phyloP scores from a whole-genome alignment of 1,284 basidiomycete genomes.

The Irpex sp. region DNA sequence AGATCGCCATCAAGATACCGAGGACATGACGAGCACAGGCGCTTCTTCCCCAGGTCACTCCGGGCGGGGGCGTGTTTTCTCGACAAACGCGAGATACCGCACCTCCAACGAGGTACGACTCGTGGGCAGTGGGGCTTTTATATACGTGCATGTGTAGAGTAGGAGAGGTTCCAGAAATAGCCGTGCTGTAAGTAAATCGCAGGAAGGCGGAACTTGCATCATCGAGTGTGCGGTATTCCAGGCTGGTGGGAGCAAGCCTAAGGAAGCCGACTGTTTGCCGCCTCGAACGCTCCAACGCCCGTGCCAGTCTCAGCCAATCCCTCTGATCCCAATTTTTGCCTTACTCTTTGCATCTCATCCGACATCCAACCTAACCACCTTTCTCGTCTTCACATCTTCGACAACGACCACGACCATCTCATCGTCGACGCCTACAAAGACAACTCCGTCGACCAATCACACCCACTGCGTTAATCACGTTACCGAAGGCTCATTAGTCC shows the following conservation, averaged over 20 bases:
- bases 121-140: too few relatives aligned
- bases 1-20: background rate
- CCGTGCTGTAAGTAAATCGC: background rate
- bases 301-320: background rate
- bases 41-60: background rate
- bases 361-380: background rate
- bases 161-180: background rate
- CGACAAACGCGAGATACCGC: too few relatives aligned
- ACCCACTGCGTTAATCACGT: conserved; percentile 2
- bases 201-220: too few relatives aligned
- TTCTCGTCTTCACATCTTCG: background rate
- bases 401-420: background rate
- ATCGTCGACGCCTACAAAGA: background rate
- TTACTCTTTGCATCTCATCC: background rate
- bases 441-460: background rate
- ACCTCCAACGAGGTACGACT: too few relatives aligned
- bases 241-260: background rate
- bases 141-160: background rate
- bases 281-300: background rate
- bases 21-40: background rate
- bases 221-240: background rate
- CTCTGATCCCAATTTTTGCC: background rate
- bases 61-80: too few relatives aligned
- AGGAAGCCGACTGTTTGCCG: background rate
- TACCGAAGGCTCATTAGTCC: background rate